Percentiles rank a stretch among this genome's conserved stretches.
Evolutionary conservation across 352 stramenopile species (phyloP).

Genomic region (Phytopythium aichiense): DNA sequence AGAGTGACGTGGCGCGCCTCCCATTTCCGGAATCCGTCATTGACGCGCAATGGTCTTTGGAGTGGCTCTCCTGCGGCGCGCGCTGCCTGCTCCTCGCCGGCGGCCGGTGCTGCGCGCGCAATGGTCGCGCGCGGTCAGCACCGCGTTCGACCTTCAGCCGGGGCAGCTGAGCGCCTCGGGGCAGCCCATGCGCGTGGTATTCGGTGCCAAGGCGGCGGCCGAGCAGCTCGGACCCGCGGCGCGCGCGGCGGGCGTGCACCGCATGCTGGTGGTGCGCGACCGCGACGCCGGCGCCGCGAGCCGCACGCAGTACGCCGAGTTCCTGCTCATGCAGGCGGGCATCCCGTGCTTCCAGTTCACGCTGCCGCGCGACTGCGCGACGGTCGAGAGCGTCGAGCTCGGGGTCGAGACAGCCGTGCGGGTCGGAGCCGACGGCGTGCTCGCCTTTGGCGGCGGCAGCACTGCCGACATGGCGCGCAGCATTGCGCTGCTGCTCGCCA

Average conservation of each 20-base stretch:
- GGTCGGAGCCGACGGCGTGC: constrained; percentile 60
- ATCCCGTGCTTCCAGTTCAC: constrained; percentile 77
- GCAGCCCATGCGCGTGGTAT: constrained; percentile 40
- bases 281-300: constrained; percentile 44
- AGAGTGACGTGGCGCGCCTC: too few species aligned
- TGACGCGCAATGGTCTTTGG: background rate
- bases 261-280: constrained; percentile 73
- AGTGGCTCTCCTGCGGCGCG: background rate
- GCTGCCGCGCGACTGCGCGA: constrained; percentile 61
- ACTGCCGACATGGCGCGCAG: constrained; percentile 57
- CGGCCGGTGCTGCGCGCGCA: background rate
- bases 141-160: constrained; percentile 35
- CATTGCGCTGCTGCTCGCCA: constrained; percentile 49
- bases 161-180: constrained; percentile 33
- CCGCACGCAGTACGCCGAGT: constrained; percentile 67
- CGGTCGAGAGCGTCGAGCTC: constrained; percentile 47
- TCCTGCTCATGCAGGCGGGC: constrained; percentile 58
- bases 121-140: constrained; percentile 18
- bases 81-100: background rate
- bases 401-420: constrained; percentile 45
- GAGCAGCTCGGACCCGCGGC: constrained; percentile 34
- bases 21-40: background rate
- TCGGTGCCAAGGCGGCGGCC: constrained; percentile 42
- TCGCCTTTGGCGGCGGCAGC: constrained; percentile 66
- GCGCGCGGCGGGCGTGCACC: constrained; percentile 37